These are phyloP conservation scores for Ceratocystis destructans DNA, from an alignment of 2,329 filamentous ascomycete genomes.

Conservation along the genomic window DNA sequence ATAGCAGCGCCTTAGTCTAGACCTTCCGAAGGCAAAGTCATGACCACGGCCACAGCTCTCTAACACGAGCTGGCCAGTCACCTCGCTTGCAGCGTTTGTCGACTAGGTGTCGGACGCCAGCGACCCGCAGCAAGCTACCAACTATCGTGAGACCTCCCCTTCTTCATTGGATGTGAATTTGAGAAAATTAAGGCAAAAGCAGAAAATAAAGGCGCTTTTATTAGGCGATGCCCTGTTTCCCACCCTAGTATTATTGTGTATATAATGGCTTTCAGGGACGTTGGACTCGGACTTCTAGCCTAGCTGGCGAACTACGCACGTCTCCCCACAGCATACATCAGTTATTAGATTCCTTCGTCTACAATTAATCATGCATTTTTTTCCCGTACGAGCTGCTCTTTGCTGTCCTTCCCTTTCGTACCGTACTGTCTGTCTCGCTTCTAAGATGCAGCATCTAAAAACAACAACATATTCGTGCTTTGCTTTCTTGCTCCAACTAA, in stretches of 20 bases:
- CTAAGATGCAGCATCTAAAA: background rate
- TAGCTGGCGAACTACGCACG: slow-evolving; percentile 3
- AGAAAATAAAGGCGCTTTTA: background rate
- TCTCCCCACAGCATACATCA: background rate
- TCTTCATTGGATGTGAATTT: background rate
- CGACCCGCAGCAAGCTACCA: background rate
- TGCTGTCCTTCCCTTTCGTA: background rate
- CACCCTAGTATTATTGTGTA: background rate
- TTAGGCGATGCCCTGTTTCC: background rate
- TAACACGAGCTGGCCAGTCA: background rate
- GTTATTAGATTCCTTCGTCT: slow-evolving; percentile 2
- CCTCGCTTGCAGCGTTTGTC: background rate
- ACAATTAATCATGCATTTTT: background rate
- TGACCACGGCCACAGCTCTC: background rate
- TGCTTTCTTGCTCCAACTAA: background rate
- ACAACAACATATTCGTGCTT: background rate
- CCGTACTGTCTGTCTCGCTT: background rate
- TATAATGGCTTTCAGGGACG: slow-evolving; percentile 1
- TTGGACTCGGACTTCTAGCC: slow-evolving; percentile 1
- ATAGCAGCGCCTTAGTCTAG: slow-evolving; percentile 2
- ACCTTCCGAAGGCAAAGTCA: background rate
- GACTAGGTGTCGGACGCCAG: background rate
- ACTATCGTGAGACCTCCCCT: background rate
- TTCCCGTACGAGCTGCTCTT: background rate
- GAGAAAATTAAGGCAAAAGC: background rate